phyloP scores from a whole-genome alignment of 192 early-diverging fungal genomes.

The Backusella tarrabulga region DNA sequence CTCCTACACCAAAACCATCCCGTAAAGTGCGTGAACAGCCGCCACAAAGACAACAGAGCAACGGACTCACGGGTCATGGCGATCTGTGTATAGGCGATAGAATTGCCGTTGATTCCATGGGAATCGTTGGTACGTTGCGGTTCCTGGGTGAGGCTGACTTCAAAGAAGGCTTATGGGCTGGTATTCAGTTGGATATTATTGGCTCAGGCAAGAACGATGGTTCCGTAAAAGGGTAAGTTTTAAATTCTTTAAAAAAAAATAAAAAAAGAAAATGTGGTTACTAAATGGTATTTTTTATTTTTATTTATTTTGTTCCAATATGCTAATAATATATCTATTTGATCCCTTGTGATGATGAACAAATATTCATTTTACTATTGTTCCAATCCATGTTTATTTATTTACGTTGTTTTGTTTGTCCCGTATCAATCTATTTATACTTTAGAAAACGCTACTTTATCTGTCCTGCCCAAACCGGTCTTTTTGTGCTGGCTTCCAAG shows the following conservation, averaged over 20 bases:
- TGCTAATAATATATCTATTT: neutral
- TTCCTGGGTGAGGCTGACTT: slow-evolving; percentile 74
- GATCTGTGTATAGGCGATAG: slow-evolving; percentile 46
- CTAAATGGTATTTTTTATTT: neutral
- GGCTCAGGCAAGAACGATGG: slow-evolving; percentile 82
- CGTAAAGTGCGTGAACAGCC: neutral
- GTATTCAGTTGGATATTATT: slow-evolving; percentile 69
- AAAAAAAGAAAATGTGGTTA: neutral
- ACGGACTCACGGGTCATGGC: neutral
- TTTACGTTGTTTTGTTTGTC: slow-evolving; percentile 17
- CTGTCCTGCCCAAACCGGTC: slow-evolving; percentile 66
- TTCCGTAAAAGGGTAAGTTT: slow-evolving; percentile 58
- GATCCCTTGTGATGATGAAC: neutral
- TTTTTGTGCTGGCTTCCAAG: slow-evolving; percentile 73
- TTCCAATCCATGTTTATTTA: neutral
- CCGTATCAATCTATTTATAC: neutral
- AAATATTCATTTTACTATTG: neutral
- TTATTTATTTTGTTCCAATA: neutral
- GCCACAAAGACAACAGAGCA: neutral
- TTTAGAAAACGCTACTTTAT: slow-evolving; percentile 65
- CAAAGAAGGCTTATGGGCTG: slow-evolving; percentile 79
- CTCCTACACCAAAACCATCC: slow-evolving; percentile 3
- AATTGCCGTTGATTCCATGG: slow-evolving; percentile 63
- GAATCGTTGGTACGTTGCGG: slow-evolving; percentile 60
- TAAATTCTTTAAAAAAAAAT: neutral